A percentile compares a stretch with the other conserved stretches of the same genome.
Conservation (phyloP, 768 basidiomycete species). For the Pisolithus orientalis region DNA sequence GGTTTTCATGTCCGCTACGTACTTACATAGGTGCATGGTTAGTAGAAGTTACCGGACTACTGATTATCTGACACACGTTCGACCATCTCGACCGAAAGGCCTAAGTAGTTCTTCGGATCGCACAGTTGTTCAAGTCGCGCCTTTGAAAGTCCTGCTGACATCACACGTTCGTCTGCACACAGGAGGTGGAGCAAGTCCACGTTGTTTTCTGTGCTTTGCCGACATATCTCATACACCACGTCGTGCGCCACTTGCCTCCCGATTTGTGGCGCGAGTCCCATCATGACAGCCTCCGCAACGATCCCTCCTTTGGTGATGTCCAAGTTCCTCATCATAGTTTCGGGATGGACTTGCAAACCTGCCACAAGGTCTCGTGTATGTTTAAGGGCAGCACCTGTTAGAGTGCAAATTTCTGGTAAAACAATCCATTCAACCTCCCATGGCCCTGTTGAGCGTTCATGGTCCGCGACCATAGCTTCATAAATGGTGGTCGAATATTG, state of each 20-base stretch:
- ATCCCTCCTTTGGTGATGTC: constrained; percentile 34
- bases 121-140: constrained; percentile 29
- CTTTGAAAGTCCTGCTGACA: constrained; percentile 16
- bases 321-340: constrained; percentile 36
- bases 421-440: constrained; percentile 50
- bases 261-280: constrained; percentile 35
- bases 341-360: constrained; percentile 36
- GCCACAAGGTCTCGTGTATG: constrained; percentile 31
- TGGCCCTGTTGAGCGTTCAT: constrained; percentile 42
- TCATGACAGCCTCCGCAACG: constrained; percentile 43
- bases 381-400: constrained; percentile 34
- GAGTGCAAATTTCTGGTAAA: constrained; percentile 37
- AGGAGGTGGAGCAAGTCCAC: constrained; percentile 30
- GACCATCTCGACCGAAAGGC: constrained; percentile 28
- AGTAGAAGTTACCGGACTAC: not conserved
- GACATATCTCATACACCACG: constrained; percentile 38
- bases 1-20: too few species aligned
- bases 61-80: constrained; percentile 6
- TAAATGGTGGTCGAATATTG: constrained; percentile 34
- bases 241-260: constrained; percentile 43
- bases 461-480: constrained; percentile 44
- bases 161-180: constrained; percentile 22
- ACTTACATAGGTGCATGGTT: too few species aligned
- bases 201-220: constrained; percentile 18
- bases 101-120: constrained; percentile 34